Conservation (phyloP, 305 asterid species). For the Rubia peregrina region DNA sequence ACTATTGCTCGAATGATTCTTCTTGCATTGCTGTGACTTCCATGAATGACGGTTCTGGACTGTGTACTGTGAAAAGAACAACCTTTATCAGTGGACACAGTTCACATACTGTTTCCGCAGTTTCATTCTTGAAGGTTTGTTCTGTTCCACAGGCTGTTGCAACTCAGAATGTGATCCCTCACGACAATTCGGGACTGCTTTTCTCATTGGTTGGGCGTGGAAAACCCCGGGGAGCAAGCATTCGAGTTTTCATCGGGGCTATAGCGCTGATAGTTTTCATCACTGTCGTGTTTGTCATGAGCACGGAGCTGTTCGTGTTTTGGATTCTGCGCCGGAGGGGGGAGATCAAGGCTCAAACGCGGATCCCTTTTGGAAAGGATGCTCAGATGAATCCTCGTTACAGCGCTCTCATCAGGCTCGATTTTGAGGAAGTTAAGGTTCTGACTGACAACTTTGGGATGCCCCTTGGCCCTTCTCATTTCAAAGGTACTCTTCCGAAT, state of each 20-base stretch:
- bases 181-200: conserved; percentile 14
- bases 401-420: conserved; percentile 40
- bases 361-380: conserved; percentile 51
- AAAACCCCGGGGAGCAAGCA: conserved; percentile 21
- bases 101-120: conserved; percentile 35
- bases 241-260: conserved; percentile 30
- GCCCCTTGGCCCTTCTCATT: conserved; percentile 40
- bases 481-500: conserved; percentile 44
- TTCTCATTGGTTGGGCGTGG: conserved; percentile 19
- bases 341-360: conserved; percentile 24
- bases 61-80: conserved; percentile 46
- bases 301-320: conserved; percentile 33
- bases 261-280: conserved; percentile 37
- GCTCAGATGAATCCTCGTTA: conserved; percentile 45
- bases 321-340: conserved; percentile 34
- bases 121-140: conserved; percentile 53
- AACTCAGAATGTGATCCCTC: conserved; percentile 28
- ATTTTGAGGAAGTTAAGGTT: conserved; percentile 44
- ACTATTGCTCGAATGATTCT: conserved; percentile 43
- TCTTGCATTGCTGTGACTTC: conserved; percentile 57
- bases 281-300: conserved; percentile 31
- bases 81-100: conserved; percentile 44
- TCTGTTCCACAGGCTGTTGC: conserved; percentile 56
- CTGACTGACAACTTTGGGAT: conserved; percentile 35
- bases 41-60: conserved; percentile 56